A percentile compares a stretch with the other conserved stretches of the same genome.
Conservation (phyloP, 202 grass and related monocot species). For the Bolboschoenoplectus hybrid region DNA sequence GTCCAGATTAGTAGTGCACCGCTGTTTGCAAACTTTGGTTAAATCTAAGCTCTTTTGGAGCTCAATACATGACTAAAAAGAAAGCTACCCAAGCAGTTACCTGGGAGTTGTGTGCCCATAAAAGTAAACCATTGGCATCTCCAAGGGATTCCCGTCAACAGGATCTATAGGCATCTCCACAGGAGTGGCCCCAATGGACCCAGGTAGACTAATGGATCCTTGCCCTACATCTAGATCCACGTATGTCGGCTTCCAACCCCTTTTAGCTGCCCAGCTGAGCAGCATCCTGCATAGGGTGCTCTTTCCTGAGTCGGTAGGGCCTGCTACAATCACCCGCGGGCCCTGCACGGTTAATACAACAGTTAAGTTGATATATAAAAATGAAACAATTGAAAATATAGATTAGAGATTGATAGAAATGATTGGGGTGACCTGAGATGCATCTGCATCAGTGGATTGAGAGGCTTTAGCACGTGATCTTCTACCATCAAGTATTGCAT, state of each 20-base stretch:
- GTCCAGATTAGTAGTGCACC: background rate
- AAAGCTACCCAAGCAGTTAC: slow-evolving; percentile 41
- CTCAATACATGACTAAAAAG: slow-evolving; percentile 14
- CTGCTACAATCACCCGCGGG: slow-evolving; percentile 90
- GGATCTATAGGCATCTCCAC: slow-evolving; percentile 96
- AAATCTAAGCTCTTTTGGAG: slow-evolving; percentile 8
- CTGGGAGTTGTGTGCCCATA: slow-evolving; percentile 89
- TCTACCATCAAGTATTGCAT: slow-evolving; percentile 75
- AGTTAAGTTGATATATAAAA: background rate
- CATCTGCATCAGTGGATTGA: slow-evolving; percentile 53
- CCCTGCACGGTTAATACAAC: slow-evolving; percentile 44
- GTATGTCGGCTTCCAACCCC: slow-evolving; percentile 89
- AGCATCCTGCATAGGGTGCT: slow-evolving; percentile 95
- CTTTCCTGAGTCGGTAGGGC: slow-evolving; percentile 91
- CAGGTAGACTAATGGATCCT: slow-evolving; percentile 90
- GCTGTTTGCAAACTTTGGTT: background rate
- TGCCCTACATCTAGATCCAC: slow-evolving; percentile 98
- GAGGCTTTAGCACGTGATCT: slow-evolving; percentile 60
- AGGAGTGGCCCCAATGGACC: slow-evolving; percentile 84
- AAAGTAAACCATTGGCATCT: slow-evolving; percentile 92
- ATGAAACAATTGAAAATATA: background rate
- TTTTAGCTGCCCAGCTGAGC: slow-evolving; percentile 87
- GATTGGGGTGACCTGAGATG: slow-evolving; percentile 53
- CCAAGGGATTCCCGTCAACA: slow-evolving; percentile 93
- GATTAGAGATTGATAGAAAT: background rate